Base-by-base conservation (phyloP, 805 yeast genomes). In the Saccharomycopsis javanensis region DNA sequence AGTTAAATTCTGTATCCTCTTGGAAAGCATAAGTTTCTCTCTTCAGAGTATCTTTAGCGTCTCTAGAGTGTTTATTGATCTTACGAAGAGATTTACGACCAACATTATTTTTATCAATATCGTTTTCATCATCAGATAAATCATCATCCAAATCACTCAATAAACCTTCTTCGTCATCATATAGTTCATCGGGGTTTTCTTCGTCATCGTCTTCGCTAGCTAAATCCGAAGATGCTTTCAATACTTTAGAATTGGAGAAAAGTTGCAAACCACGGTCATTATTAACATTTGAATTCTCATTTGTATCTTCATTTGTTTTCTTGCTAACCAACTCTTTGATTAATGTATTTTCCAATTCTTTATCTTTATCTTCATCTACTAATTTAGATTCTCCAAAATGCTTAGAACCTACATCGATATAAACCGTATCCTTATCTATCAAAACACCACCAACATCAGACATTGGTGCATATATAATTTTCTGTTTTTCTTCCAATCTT, bases 381-480 rank as follows among this genome's bases (percentile, higher is more conserved):
- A 60, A 60, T 31, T 57, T 46, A 8, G 23, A 18, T 48, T 61
- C 62, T 50, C 68, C 71, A 51, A 69, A 68, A 31, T 70, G 60
- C 33, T 57, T 57, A 7, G 58, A 62, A 1, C 89, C 90, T 7
- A 87, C 82, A 65, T 87, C 97, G 60, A 94, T 88, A 66, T 91
- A 94, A 1, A 94, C 99, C 7, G 99, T 97, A 74, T 94, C 99
- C 68, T 86, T 91, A 72, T 94, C 99, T 60, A 94, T 89, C 63
- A 94, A 75, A 37, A 94, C 96, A 69, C 99, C 99, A 57, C 97
- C 97, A n/a, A 94, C 97, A 71, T 94, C 98, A 51, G 97, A 88
- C 99, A 94, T 94, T 53, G 99, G 99, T 0, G 99, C 99, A 70
- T 95, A 94, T 1, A 94, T 89, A 63, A 89, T 81, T 69, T 91